Evolutionary conservation across 164 flowering plant genomes (phyloP), one percentile per base, ranked within the genome.

Genomic region (Akebia trifoliata): DNA sequence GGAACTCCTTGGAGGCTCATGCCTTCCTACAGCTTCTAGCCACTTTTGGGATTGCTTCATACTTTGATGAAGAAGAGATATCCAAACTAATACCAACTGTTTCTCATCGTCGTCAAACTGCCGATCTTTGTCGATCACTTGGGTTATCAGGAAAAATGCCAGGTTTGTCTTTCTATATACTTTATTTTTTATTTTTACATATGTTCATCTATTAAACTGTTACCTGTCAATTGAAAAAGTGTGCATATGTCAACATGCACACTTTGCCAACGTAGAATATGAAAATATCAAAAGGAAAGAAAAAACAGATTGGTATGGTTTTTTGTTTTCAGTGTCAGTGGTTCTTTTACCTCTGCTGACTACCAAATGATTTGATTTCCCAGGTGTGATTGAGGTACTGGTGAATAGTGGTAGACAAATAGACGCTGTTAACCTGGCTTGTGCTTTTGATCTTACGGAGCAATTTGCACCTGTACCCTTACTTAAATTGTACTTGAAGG

Each of bases 1-100:
- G 99, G 46, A 93, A 93, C 72, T 90, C 95, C 31, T 74, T 93
- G 74, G 97, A 90, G 77, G 92, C 95, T 62, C 97, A 90, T 76
- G 99, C 99, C 26, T 93, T 87, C 60, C 69, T 93, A 74, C 96
- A 87, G 65, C 92, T 93, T 63, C 70, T 90, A 56, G 90, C 81
- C 39, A 85, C 96, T 31, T 93, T 85, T 72, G 80, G 68, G 38
- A 76, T 93, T 64, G 74, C 82, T 58, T 79, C 91, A 51, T 85
- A 83, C 57, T 94, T 87, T 66, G 78, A 83, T 51, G 70, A 75
- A 70, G 93, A 81, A 61, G 82, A 78, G 26, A 57, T 87, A 30
- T 77, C 74, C 54, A 84, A 77, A 74, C 75, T 87, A 28, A 69
- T 93, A 45, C 99, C 96, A 4, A 74, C 84, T 77, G 97, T 93